A percentile compares a stretch with the other conserved stretches of the same genome.
phyloP scores from a whole-genome alignment of 225 moss, liverwort and hornwort genomes.

The Pseudisothecium myosuroides region DNA sequence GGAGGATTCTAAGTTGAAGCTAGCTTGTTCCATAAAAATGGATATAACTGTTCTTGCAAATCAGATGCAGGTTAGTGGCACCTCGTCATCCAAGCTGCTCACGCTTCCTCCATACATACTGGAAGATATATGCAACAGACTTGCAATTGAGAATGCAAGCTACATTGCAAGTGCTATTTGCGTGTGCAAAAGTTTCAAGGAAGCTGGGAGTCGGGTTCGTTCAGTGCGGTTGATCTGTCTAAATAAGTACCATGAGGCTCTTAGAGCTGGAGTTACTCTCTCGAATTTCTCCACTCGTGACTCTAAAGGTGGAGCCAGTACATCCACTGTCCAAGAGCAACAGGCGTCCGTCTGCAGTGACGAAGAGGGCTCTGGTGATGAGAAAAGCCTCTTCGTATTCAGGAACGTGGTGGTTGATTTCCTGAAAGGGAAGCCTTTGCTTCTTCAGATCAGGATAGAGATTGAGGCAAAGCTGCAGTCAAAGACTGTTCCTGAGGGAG shows the following conservation, averaged over 20 bases:
- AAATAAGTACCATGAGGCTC: conserved; percentile 19
- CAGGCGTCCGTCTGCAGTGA: neutral
- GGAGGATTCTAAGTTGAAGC: neutral
- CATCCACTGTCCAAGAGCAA: neutral
- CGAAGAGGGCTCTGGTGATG: conserved; percentile 20
- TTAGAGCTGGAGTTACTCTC: conserved; percentile 5
- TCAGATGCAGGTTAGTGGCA: conserved; percentile 18
- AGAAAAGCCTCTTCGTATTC: conserved; percentile 10
- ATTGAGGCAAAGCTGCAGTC: conserved; percentile 33
- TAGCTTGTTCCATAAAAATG: neutral
- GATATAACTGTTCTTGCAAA: neutral
- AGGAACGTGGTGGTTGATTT: conserved; percentile 18
- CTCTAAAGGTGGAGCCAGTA: conserved; percentile 4
- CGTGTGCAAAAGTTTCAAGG: conserved; percentile 22
- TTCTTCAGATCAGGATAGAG: conserved; percentile 41
- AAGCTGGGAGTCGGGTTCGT: conserved; percentile 10
- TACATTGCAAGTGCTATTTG: conserved; percentile 14
- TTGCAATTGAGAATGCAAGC: conserved; percentile 20
- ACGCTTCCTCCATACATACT: neutral
- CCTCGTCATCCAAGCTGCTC: neutral
- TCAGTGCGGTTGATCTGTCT: conserved; percentile 24
- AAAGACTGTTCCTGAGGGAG: conserved; percentile 20
- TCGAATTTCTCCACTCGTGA: neutral
- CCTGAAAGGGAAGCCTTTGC: neutral
- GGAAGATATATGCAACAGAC: conserved; percentile 28